Conservation (phyloP, 805 yeast species). For the Candida succiphila region DNA sequence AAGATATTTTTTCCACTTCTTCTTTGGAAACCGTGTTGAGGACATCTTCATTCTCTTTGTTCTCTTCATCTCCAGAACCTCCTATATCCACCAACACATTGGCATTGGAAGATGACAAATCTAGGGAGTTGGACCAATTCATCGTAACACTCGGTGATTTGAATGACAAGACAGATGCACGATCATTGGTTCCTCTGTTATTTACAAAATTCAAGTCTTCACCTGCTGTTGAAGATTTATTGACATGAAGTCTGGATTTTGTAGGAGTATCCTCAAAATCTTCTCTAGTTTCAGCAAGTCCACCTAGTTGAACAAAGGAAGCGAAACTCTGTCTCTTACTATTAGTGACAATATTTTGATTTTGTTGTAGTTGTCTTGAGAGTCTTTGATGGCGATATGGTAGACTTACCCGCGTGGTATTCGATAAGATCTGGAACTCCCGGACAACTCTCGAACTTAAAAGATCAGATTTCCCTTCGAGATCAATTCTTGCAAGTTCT, state of each 20-base stretch:
- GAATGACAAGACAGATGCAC: conserved; percentile 16
- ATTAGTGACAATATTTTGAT: too few species aligned
- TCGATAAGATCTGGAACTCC: conserved; percentile 42
- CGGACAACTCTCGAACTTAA: conserved; percentile 63
- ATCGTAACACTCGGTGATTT: conserved; percentile 24
- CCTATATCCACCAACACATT: not conserved
- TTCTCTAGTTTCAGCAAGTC: conserved; percentile 8
- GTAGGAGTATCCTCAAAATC: conserved; percentile 13
- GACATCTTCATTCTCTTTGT: not conserved
- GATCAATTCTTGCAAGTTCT: not conserved
- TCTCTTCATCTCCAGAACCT: not conserved
- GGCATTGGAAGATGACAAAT: conserved; percentile 11
- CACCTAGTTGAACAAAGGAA: conserved; percentile 10
- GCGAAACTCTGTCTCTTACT: conserved; percentile 11
- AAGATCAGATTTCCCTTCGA: conserved; percentile 39
- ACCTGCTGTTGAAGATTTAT: too few species aligned
- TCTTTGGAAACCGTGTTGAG: conserved; percentile 5
- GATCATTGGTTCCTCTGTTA: not conserved
- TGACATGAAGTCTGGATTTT: conserved; percentile 5
- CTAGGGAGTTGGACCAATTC: conserved; percentile 26
- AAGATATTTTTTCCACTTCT: conserved; percentile 9
- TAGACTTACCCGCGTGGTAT: too few species aligned
- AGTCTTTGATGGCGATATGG: conserved; percentile 10
- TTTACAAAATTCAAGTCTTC: not conserved
- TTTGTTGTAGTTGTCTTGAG: conserved; percentile 15